Base-by-base conservation (phyloP, 2,329 filamentous ascomycete species). In the Penicillium expansum region DNA sequence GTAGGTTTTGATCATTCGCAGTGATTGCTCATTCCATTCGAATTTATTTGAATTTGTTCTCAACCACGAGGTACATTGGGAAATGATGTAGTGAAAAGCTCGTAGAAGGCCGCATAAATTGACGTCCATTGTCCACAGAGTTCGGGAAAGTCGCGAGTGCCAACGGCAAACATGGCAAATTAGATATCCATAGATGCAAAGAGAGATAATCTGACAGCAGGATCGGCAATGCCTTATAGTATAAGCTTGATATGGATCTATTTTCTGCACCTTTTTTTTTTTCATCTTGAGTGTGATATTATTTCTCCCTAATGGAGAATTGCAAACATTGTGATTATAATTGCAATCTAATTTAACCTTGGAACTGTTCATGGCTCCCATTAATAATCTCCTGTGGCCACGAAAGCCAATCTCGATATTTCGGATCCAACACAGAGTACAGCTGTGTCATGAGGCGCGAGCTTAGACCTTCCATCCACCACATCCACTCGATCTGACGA, bases 401-500 rank as follows among this genome's bases (percentile, higher is more conserved):
- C 20, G 29, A 41, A 29, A 64, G 49, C 62, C 61, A 63, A 10
- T 41, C 55, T n/a, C 55, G 48, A 38, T 62, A 52, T 24, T 48
- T 51, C 1, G 35, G 20, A 30, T 59, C 48, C 14, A 63, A 47
- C 13, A 53, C 45, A 38, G 38, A 35, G 18, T 41, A 53, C 8
- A 64, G 35, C 33, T 61, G 58, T 11, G 58, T 55, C 33, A 64
- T n/a, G n/a, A n/a, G 44, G 2, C 56, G 58, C 16, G 41, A 39
- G 43, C 62, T 60, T 20, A 58, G 48, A 10, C 61, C 61, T 16
- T 63, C 57, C 58, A 64, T 49, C 48, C 58, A 64, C 62, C 61
- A 64, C 56, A 63, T 60, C 59, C 62, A 64, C 37, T 64, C 61
- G n/a, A 64, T 24, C 18, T 59, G 61, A 11, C 53, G 54, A 11